Evolutionary conservation across 768 basidiomycete species (phyloP).

Genomic region (Termitomyces bulborhizus): DNA sequence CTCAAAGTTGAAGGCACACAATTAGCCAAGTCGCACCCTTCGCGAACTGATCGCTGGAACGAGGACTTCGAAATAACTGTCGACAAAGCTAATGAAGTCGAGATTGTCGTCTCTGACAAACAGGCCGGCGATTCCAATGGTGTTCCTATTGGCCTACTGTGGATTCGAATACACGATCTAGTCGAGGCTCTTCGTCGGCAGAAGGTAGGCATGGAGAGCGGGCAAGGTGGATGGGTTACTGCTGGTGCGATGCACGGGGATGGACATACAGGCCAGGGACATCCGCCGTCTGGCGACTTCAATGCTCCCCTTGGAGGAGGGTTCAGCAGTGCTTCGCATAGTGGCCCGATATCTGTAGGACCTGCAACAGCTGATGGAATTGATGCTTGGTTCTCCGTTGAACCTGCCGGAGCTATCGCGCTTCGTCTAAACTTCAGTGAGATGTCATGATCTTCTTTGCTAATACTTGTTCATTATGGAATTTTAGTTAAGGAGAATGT

Average conservation of each 20-base stretch:
- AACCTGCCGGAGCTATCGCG: slow-evolving; percentile 91
- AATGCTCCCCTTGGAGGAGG: slow-evolving; percentile 46
- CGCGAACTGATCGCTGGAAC: slow-evolving; percentile 95
- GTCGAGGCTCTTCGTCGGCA: slow-evolving; percentile 90
- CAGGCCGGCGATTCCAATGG: slow-evolving; percentile 75
- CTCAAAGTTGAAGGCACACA: slow-evolving; percentile 97
- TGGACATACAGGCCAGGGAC: slow-evolving; percentile 26
- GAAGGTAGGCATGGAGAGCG: slow-evolving; percentile 81
- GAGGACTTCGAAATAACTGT: slow-evolving; percentile 95
- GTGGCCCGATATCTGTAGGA: slow-evolving; percentile 26
- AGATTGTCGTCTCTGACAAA: slow-evolving; percentile 93
- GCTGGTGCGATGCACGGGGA: slow-evolving; percentile 83
- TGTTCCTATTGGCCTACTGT: slow-evolving; percentile 88
- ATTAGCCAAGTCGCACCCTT: slow-evolving; percentile 85
- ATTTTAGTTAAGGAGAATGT: slow-evolving; percentile 92
- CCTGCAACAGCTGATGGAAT: slow-evolving; percentile 66
- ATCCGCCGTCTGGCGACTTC: slow-evolving; percentile 33
- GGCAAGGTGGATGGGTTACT: slow-evolving; percentile 94
- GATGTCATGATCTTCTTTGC: slow-evolving; percentile 23
- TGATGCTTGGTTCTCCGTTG: slow-evolving; percentile 96
- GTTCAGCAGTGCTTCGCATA: slow-evolving; percentile 37
- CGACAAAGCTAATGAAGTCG: slow-evolving; percentile 98
- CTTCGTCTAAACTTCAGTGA: slow-evolving; percentile 88
- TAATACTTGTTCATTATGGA: slow-evolving; percentile 7
- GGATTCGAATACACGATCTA: slow-evolving; percentile 91